phyloP scores from a whole-genome alignment of 2,329 filamentous ascomycete genomes.

The Zarea fungicola region DNA sequence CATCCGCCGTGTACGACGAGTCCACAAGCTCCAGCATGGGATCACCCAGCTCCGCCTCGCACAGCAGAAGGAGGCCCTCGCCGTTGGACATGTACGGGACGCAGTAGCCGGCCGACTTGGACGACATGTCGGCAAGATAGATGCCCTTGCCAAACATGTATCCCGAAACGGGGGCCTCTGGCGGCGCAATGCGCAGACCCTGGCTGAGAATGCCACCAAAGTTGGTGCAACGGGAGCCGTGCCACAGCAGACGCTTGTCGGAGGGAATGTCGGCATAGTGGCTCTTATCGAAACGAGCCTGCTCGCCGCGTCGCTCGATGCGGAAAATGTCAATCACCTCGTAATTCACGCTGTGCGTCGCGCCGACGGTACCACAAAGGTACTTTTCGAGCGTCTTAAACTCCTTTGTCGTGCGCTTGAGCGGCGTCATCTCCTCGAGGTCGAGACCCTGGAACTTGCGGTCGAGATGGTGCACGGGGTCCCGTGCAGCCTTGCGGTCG shows the following conservation, averaged over 20 bases:
- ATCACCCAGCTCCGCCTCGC: constrained; percentile 70
- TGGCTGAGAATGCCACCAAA: constrained; percentile 84
- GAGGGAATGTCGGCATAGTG: constrained; percentile 48
- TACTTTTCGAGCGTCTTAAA: constrained; percentile 62
- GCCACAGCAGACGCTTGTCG: constrained; percentile 77
- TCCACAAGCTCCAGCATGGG: constrained; percentile 62
- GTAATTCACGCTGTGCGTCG: constrained; percentile 59
- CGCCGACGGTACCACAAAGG: constrained; percentile 59
- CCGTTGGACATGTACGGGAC: constrained; percentile 55
- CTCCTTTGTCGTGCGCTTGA: constrained; percentile 55
- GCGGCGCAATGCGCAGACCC: constrained; percentile 83
- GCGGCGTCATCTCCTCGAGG: constrained; percentile 69
- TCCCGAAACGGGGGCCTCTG: constrained; percentile 70
- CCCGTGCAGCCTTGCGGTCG: constrained; percentile 38
- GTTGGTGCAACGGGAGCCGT: constrained; percentile 78
- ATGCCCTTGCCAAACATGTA: constrained; percentile 93
- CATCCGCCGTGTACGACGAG: constrained; percentile 58
- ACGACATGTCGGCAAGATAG: constrained; percentile 80
- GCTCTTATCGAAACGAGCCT: constrained; percentile 59
- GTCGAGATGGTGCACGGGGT: constrained; percentile 61
- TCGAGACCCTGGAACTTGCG: constrained; percentile 65
- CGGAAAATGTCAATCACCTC: constrained; percentile 72
- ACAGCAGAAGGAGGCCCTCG: constrained; percentile 71
- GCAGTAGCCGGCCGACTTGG: constrained; percentile 79
- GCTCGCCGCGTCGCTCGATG: constrained; percentile 70